These are phyloP conservation scores for Pythium biforme DNA, from an alignment of 352 stramenopile species.

Conservation along the genomic window DNA sequence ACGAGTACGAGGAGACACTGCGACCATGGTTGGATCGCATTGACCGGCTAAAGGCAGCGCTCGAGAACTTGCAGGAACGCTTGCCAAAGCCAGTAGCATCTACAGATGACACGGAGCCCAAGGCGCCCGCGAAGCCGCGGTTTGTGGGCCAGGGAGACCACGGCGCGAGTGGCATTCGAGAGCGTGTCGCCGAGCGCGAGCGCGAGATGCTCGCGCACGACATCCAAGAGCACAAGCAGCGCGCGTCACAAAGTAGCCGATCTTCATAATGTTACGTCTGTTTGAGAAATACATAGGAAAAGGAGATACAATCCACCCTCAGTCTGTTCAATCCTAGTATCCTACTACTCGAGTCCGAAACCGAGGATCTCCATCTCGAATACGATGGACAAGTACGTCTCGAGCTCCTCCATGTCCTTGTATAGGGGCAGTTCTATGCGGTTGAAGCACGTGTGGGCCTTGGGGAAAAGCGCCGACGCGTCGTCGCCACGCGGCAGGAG, in stretches of 20 bases:
- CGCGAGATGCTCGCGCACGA: constrained; percentile 50
- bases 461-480: constrained; percentile 60
- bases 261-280: constrained; percentile 6
- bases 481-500: constrained; percentile 49
- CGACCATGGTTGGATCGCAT: constrained; percentile 15
- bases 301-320: neutral
- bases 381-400: constrained; percentile 75
- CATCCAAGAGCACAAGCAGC: constrained; percentile 41
- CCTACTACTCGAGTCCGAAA: constrained; percentile 66
- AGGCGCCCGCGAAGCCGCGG: constrained; percentile 1
- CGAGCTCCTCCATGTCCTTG: constrained; percentile 81
- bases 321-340: no score
- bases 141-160: neutral
- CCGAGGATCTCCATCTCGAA: constrained; percentile 87
- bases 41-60: neutral
- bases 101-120: neutral
- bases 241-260: constrained; percentile 18
- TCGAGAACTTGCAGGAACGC: constrained; percentile 5
- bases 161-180: constrained; percentile 41
- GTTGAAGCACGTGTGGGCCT: constrained; percentile 89
- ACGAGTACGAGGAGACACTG: constrained; percentile 16
- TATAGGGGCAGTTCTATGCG: constrained; percentile 85
- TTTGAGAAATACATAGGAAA: neutral
- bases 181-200: constrained; percentile 48
- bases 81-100: neutral